Percentiles rank a stretch among this genome's conserved stretches.
Evolutionary conservation across 176 grass and related monocot species (phyloP).

Genomic region (Eragrostis nindensis): DNA sequence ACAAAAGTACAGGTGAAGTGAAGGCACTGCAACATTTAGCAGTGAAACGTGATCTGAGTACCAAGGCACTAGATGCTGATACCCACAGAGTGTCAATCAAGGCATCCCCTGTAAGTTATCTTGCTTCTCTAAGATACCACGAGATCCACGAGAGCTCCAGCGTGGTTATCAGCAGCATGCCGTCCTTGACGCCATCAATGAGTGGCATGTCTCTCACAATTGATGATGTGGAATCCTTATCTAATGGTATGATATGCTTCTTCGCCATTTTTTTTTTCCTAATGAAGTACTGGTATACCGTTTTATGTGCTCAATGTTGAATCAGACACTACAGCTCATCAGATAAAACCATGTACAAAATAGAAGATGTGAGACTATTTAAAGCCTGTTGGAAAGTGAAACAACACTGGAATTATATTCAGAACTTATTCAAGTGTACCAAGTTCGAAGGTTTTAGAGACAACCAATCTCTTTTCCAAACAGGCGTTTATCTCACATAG

Average conservation of each 20-base stretch:
- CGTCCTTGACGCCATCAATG: conserved; percentile 32
- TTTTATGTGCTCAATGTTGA: not conserved
- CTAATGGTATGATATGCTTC: conserved; percentile 50
- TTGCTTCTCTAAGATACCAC: conserved; percentile 45
- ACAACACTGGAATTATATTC: not conserved
- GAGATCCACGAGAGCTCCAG: conserved; percentile 41
- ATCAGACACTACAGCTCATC: not conserved
- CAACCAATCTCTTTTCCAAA: not conserved
- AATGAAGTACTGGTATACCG: not conserved
- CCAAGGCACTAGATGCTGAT: conserved; percentile 38
- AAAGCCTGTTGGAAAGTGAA: not conserved
- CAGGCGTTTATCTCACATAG: not conserved
- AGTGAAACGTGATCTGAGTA: conserved; percentile 38
- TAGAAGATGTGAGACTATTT: not conserved
- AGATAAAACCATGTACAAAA: not conserved
- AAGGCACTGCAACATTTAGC: conserved; percentile 38
- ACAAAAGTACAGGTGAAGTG: conserved; percentile 44
- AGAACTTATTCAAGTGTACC: not conserved
- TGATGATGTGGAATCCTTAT: conserved; percentile 35
- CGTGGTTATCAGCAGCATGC: conserved; percentile 32
- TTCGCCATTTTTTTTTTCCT: not conserved
- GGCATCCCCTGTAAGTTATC: conserved; percentile 54
- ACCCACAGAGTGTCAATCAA: conserved; percentile 28
- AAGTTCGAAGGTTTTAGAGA: not conserved
- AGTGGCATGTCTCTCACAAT: conserved; percentile 27